These are phyloP conservation scores for Blepharisma undulans DNA, from an alignment of 169 alveolate species.

Conservation along the genomic window DNA sequence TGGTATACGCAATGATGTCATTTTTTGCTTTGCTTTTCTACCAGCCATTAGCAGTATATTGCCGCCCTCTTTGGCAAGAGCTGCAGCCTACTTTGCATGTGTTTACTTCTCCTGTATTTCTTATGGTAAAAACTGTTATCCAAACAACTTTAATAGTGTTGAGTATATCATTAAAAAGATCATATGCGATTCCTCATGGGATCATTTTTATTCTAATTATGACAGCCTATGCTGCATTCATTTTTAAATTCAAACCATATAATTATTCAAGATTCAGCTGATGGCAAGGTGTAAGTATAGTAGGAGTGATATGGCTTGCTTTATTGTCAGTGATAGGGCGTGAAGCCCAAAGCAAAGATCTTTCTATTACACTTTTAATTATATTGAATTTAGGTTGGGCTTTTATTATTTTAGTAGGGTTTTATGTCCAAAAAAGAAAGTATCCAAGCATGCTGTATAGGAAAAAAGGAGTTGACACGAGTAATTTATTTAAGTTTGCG, in stretches of 20 bases:
- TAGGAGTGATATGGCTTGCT: not conserved
- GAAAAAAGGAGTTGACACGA: not conserved
- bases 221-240: not conserved
- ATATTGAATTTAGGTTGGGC: not conserved
- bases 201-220: not conserved
- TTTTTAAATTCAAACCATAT: conserved; percentile 19
- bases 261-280: conserved; percentile 11
- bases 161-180: not conserved
- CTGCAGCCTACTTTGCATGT: not conserved
- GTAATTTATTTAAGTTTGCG: not conserved
- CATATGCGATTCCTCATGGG: not conserved
- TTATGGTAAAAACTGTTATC: conserved; percentile 26
- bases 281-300: not conserved
- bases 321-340: not conserved
- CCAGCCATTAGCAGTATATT: conserved; percentile 24
- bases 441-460: not conserved
- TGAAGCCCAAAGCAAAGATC: not conserved
- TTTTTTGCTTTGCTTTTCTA: not conserved
- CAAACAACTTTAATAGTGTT: not conserved
- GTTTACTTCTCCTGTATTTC: not conserved
- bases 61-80: conserved; percentile 32
- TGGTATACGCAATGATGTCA: not conserved
- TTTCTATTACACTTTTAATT: not conserved
- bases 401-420: not conserved
- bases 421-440: not conserved